A percentile compares a stretch with the other conserved stretches of the same genome.
These are phyloP conservation scores for Fraxinus pennsylvanica DNA, from an alignment of 257 asterid genomes.

Conservation along the genomic window DNA sequence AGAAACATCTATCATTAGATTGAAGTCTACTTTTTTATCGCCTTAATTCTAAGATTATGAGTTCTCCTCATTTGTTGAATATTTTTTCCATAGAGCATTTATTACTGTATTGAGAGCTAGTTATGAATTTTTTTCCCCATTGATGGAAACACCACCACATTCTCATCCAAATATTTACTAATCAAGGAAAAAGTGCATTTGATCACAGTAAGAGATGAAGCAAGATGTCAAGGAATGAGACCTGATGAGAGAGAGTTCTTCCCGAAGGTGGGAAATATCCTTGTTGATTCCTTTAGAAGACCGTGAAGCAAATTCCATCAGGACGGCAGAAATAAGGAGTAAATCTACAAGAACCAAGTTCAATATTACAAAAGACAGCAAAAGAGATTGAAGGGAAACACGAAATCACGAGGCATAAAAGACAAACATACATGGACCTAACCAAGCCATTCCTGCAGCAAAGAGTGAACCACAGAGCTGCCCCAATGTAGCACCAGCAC, in stretches of 20 bases:
- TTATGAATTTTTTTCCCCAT: neutral
- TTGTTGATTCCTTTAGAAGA: constrained; percentile 72
- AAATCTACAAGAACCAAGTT: constrained; percentile 55
- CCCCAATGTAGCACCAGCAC: constrained; percentile 99
- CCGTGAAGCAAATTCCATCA: constrained; percentile 94
- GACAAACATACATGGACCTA: constrained; percentile 85
- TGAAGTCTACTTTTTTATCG: too few species aligned
- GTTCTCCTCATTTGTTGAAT: too few species aligned
- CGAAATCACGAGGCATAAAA: neutral
- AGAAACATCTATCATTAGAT: too few species aligned
- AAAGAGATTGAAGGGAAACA: neutral
- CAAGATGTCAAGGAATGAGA: constrained; percentile 31
- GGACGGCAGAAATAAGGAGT: constrained; percentile 89
- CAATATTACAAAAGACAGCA: constrained; percentile 24
- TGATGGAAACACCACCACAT: neutral
- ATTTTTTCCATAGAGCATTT: too few species aligned
- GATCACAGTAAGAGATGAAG: constrained; percentile 14
- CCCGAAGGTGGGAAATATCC: constrained; percentile 55
- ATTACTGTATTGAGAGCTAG: too few species aligned
- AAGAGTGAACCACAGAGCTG: constrained; percentile 96
- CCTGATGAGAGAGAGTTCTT: constrained; percentile 77
- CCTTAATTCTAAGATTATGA: too few species aligned
- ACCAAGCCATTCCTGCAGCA: constrained; percentile 94
- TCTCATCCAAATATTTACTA: neutral
- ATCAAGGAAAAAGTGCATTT: neutral